phyloP scores from a whole-genome alignment of 2,329 filamentous ascomycete species.

The Coleophoma crateriformis region DNA sequence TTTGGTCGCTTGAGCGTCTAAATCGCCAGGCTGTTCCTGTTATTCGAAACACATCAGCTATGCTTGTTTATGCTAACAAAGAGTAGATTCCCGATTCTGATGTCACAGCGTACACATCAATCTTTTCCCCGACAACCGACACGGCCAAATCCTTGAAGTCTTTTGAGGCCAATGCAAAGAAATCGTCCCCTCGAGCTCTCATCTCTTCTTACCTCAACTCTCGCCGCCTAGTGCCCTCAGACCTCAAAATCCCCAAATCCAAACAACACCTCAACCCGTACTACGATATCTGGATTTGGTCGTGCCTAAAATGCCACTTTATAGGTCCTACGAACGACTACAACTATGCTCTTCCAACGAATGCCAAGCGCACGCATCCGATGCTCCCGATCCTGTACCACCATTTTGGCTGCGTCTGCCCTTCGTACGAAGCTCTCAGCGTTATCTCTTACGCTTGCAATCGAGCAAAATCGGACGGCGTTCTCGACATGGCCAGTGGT shows the following conservation, averaged over 20 bases:
- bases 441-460: constrained; percentile 49
- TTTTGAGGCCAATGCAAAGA: constrained; percentile 60
- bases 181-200: constrained; percentile 51
- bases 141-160: constrained; percentile 58
- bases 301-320: constrained; percentile 47
- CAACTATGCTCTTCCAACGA: constrained; percentile 34
- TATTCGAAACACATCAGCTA: too few species aligned
- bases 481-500: constrained; percentile 65
- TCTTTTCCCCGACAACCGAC: constrained; percentile 57
- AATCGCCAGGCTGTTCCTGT: too few species aligned
- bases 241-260: constrained; percentile 37
- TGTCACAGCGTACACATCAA: constrained; percentile 58
- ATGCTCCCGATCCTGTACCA: constrained; percentile 70
- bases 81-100: constrained; percentile 35
- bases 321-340: constrained; percentile 58
- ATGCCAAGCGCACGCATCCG: constrained; percentile 56
- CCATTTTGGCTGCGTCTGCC: constrained; percentile 70
- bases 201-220: constrained; percentile 50
- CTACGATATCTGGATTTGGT: constrained; percentile 62
- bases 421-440: constrained; percentile 59
- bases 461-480: constrained; percentile 28
- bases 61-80: too few species aligned
- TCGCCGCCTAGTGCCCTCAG: constrained; percentile 41
- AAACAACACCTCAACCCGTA: constrained; percentile 56
- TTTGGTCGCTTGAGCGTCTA: too few species aligned